phyloP scores from a whole-genome alignment of 345 rosid species.

The Schrenkiella parvula region DNA sequence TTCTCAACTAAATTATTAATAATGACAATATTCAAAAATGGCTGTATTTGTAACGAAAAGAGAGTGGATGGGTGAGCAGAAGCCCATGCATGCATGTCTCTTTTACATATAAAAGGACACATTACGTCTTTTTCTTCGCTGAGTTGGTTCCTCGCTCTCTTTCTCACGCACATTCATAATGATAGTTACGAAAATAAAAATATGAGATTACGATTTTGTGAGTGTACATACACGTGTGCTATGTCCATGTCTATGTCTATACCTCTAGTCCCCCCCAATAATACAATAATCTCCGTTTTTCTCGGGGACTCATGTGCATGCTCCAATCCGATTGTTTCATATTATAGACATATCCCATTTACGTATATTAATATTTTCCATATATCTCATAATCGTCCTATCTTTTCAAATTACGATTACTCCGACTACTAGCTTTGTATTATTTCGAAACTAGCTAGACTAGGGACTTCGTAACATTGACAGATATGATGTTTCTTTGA shows the following conservation, averaged over 20 bases:
- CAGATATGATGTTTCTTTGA: constrained; percentile 19
- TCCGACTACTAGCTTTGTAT: constrained; percentile 7
- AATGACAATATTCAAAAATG: neutral
- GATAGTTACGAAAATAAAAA: neutral
- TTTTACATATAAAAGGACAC: constrained; percentile 23
- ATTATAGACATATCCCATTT: constrained; percentile 8
- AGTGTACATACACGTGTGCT: constrained; percentile 33
- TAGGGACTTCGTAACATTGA: constrained; percentile 23
- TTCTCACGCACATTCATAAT: neutral
- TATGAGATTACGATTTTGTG: constrained; percentile 9
- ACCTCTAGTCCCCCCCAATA: neutral
- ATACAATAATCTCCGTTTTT: constrained; percentile 26
- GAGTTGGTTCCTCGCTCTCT: constrained; percentile 17
- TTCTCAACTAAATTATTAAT: too few relatives aligned
- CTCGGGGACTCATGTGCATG: constrained; percentile 35
- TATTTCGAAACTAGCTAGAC: constrained; percentile 25
- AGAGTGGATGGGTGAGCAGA: neutral
- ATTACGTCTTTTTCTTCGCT: constrained; percentile 21
- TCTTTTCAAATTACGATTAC: constrained; percentile 9
- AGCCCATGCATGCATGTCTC: constrained; percentile 36
- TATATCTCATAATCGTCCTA: neutral
- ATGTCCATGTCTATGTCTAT: constrained; percentile 19
- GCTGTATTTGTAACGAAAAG: neutral
- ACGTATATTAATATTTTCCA: neutral
- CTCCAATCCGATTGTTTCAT: constrained; percentile 15